Evolutionary conservation across 2,329 filamentous ascomycete species (phyloP).

Genomic region (Pseudodiploospora longispora): DNA sequence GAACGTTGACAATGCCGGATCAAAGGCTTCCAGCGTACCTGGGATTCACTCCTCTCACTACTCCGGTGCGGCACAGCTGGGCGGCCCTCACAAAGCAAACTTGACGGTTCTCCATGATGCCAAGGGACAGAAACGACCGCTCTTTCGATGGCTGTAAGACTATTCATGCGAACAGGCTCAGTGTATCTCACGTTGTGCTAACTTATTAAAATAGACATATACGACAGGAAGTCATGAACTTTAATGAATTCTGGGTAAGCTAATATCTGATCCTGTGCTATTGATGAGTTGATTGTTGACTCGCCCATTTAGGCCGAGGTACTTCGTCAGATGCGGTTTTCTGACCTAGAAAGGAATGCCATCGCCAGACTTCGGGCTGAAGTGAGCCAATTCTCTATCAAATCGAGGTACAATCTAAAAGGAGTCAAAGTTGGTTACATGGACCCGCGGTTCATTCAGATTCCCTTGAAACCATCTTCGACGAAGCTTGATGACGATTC

Average conservation of each 20-base stretch:
- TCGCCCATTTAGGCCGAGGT: slow-evolving; percentile 23
- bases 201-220: slow-evolving; percentile 22
- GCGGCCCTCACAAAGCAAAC: slow-evolving; percentile 26
- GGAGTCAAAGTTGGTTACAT: slow-evolving; percentile 32
- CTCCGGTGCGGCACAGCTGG: slow-evolving; percentile 28
- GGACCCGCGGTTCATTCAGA: slow-evolving; percentile 32
- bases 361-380: slow-evolving; percentile 28
- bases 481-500: slow-evolving; percentile 12
- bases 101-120: slow-evolving; percentile 28
- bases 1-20: slow-evolving; percentile 9
- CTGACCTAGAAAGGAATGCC: slow-evolving; percentile 24
- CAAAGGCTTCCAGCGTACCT: slow-evolving; percentile 12
- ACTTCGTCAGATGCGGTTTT: slow-evolving; percentile 23
- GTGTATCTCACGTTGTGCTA: background rate
- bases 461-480: slow-evolving; percentile 19
- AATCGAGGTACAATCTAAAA: slow-evolving; percentile 27
- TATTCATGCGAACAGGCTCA: background rate
- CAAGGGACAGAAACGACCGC: slow-evolving; percentile 20
- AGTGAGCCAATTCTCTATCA: slow-evolving; percentile 29
- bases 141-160: slow-evolving; percentile 35
- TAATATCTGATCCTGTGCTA: background rate
- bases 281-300: slow-evolving; percentile 4
- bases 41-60: slow-evolving; percentile 28
- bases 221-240: slow-evolving; percentile 31
- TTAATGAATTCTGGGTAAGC: slow-evolving; percentile 33